Evolutionary conservation across 2,329 filamentous ascomycete species (phyloP).

Genomic region (Daldinia eschscholtzii): DNA sequence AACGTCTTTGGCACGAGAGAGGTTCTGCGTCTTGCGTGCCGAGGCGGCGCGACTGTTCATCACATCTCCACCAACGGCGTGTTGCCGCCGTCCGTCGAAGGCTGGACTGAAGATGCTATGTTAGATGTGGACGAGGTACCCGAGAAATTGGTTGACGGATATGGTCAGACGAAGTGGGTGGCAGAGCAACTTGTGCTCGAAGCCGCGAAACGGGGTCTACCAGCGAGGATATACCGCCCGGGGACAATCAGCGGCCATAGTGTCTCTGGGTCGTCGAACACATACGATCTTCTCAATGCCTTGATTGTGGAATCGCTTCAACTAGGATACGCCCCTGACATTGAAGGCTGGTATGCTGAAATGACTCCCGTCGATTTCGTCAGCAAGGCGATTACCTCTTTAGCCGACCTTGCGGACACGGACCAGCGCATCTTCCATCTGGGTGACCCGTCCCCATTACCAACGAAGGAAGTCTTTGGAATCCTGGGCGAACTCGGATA

Average conservation of each 20-base stretch:
- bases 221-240: conserved; percentile 77
- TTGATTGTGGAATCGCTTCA: conserved; percentile 82
- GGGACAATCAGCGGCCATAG: conserved; percentile 86
- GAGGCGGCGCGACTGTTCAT: conserved; percentile 77
- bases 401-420: conserved; percentile 72
- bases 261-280: conserved; percentile 78
- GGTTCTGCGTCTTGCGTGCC: conserved; percentile 76
- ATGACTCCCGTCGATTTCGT: conserved; percentile 90
- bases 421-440: conserved; percentile 79
- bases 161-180: conserved; percentile 86
- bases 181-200: conserved; percentile 80
- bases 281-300: conserved; percentile 82
- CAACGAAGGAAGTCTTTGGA: conserved; percentile 74
- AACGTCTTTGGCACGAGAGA: conserved; percentile 86
- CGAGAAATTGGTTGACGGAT: conserved; percentile 76
- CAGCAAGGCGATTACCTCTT: conserved; percentile 77
- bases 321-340: conserved; percentile 76
- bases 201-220: conserved; percentile 75
- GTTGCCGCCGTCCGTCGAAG: conserved; percentile 75
- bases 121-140: conserved; percentile 77
- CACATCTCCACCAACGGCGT: conserved; percentile 87
- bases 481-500: conserved; percentile 77
- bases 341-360: conserved; percentile 81
- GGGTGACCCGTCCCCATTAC: conserved; percentile 77
- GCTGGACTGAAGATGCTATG: conserved; percentile 78